Conservation (phyloP, 2,329 filamentous ascomycete species). For the Cladosporium phlei region DNA sequence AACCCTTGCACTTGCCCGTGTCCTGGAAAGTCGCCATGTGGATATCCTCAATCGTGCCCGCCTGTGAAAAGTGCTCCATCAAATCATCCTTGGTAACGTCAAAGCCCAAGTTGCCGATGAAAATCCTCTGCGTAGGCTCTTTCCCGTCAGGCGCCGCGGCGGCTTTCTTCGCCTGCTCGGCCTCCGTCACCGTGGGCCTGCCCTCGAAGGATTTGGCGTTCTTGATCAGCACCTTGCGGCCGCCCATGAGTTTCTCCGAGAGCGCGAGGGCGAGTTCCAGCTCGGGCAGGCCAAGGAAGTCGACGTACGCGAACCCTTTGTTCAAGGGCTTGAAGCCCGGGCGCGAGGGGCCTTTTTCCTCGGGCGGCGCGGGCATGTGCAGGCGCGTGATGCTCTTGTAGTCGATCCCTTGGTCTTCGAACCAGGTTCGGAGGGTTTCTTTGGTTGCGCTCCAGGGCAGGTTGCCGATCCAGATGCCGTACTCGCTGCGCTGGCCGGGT, state of each 20-base stretch:
- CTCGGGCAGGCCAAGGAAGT: constrained; percentile 67
- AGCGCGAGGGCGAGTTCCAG: constrained; percentile 75
- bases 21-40: constrained; percentile 96
- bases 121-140: constrained; percentile 72
- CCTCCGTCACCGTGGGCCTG: constrained; percentile 50
- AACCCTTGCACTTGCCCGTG: constrained; percentile 95
- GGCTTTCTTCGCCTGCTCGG: constrained; percentile 27
- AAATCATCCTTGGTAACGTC: constrained; percentile 68
- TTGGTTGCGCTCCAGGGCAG: constrained; percentile 77
- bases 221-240: constrained; percentile 86
- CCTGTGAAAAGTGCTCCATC: constrained; percentile 74
- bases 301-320: constrained; percentile 94
- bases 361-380: constrained; percentile 62
- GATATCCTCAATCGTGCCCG: constrained; percentile 74
- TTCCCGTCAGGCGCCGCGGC: constrained; percentile 40
- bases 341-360: constrained; percentile 21
- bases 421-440: constrained; percentile 69
- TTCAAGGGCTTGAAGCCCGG: constrained; percentile 60
- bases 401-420: constrained; percentile 62
- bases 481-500: constrained; percentile 59
- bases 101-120: constrained; percentile 61
- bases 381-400: constrained; percentile 75
- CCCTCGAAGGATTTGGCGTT: constrained; percentile 85
- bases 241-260: constrained; percentile 74
- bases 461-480: constrained; percentile 95